Evolutionary conservation across 2,329 filamentous ascomycete genomes (phyloP).

Genomic region (Gnomoniopsis smithogilvyi): DNA sequence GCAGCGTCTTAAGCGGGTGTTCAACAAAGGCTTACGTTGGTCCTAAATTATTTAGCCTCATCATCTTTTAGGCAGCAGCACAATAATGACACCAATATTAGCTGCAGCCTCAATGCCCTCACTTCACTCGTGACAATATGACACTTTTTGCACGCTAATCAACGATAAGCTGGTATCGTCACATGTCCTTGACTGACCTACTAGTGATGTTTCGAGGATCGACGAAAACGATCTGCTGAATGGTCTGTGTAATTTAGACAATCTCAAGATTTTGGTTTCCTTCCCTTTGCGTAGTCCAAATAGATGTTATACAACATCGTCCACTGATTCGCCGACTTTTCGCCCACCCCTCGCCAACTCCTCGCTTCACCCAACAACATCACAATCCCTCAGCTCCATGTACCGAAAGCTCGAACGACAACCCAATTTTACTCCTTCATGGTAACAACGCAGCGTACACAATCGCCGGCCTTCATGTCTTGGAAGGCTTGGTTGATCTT

Average conservation of each 20-base stretch:
- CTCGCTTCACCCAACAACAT: too few relatives aligned
- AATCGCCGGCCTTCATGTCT: conserved; percentile 94
- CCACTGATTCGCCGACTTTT: too few relatives aligned
- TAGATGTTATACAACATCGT: too few relatives aligned
- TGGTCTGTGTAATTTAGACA: too few relatives aligned
- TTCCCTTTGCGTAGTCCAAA: too few relatives aligned
- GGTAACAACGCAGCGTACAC: conserved; percentile 88
- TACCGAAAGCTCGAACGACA: neutral
- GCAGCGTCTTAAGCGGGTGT: neutral
- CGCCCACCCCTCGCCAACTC: neutral
- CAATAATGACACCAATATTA: neutral
- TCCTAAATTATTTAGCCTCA: conserved; percentile 3
- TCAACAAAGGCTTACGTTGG: neutral
- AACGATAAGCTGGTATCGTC: too few relatives aligned
- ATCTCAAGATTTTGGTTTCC: too few relatives aligned
- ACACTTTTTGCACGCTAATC: neutral
- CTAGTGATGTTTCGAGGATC: too few relatives aligned
- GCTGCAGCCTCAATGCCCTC: neutral
- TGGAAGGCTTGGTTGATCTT: conserved; percentile 86
- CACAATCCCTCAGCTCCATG: neutral
- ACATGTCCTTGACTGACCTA: too few relatives aligned
- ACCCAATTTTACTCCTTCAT: conserved; percentile 39
- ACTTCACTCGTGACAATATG: neutral
- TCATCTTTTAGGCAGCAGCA: conserved; percentile 1
- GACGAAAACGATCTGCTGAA: too few relatives aligned